Evolutionary conservation across 2,329 filamentous ascomycete species (phyloP).

Genomic region (Alternaria conjuncta): DNA sequence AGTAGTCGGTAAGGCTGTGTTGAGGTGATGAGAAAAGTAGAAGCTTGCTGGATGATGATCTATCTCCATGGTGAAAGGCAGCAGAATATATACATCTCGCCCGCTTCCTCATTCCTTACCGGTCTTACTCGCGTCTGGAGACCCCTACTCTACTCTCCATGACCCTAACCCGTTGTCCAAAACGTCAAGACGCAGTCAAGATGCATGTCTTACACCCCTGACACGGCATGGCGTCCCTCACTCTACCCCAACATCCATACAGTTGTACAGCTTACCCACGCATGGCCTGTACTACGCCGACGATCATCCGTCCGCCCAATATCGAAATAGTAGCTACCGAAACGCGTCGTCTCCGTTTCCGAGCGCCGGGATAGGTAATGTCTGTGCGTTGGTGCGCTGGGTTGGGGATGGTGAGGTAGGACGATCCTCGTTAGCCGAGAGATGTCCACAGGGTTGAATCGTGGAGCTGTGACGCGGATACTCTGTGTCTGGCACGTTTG

Average conservation of each 20-base stretch:
- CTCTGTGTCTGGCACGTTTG: neutral
- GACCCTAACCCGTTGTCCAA: constrained; percentile 1
- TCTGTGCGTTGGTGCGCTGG: constrained; percentile 5
- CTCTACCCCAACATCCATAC: constrained; percentile 1
- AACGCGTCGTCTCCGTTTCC: constrained; percentile 15
- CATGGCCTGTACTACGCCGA: constrained; percentile 9
- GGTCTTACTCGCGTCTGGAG: neutral
- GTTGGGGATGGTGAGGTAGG: neutral
- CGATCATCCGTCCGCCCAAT: neutral
- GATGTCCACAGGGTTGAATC: neutral
- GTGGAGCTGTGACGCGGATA: neutral
- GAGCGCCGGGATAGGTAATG: constrained; percentile 7
- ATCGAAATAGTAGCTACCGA: constrained; percentile 21
- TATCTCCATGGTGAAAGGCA: neutral
- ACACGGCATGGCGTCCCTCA: constrained; percentile 1
- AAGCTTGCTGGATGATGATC: constrained; percentile 5
- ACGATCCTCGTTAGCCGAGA: neutral
- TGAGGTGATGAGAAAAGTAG: constrained; percentile 8
- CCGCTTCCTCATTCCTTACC: neutral
- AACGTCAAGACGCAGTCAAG: constrained; percentile 14
- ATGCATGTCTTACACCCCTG: constrained; percentile 12
- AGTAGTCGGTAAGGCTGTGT: neutral
- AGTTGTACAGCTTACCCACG: neutral
- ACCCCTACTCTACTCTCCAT: neutral
- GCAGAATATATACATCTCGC: constrained; percentile 11